These are phyloP conservation scores for Penicillium cosmopolitanum DNA, from an alignment of 495 filamentous ascomycete species.

Conservation along the genomic window DNA sequence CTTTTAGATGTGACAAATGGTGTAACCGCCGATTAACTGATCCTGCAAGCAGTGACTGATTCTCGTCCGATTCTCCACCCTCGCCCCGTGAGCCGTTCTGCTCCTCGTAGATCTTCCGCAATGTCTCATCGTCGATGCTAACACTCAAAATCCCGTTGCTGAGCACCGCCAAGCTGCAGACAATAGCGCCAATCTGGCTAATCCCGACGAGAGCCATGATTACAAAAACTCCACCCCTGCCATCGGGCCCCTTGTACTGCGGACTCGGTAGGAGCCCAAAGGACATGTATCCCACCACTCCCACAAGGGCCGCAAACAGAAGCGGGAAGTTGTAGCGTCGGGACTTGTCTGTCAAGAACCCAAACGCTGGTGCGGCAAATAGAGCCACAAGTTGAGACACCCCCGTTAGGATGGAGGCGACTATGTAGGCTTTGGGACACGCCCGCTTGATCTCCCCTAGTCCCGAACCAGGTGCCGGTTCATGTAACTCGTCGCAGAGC, in stretches of 20 bases:
- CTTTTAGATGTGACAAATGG: slow-evolving; percentile 68
- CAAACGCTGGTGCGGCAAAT: slow-evolving; percentile 82
- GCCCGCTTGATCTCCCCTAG: slow-evolving; percentile 71
- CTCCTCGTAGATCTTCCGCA: slow-evolving; percentile 34
- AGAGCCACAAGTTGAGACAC: slow-evolving; percentile 85
- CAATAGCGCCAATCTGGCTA: slow-evolving; percentile 93
- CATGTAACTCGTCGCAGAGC: slow-evolving; percentile 67
- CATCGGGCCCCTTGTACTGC: slow-evolving; percentile 60
- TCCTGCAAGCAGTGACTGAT: slow-evolving; percentile 37
- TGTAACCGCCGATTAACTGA: slow-evolving; percentile 28
- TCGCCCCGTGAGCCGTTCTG: slow-evolving; percentile 16
- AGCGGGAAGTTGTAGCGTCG: slow-evolving; percentile 72
- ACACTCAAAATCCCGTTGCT: slow-evolving; percentile 71
- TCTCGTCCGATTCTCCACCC: slow-evolving; percentile 32
- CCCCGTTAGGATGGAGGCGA: slow-evolving; percentile 84
- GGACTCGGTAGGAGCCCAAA: slow-evolving; percentile 75
- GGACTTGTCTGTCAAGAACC: slow-evolving; percentile 70
- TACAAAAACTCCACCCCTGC: slow-evolving; percentile 69
- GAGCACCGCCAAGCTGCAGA: slow-evolving; percentile 85
- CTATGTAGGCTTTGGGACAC: slow-evolving; percentile 81
- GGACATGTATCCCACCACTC: slow-evolving; percentile 72
- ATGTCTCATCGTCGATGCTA: slow-evolving; percentile 40
- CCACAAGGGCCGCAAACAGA: slow-evolving; percentile 67
- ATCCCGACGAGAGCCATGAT: slow-evolving; percentile 79
- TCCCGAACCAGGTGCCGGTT: slow-evolving; percentile 52